Conservation (phyloP, 2,329 filamentous ascomycete species). For the Trichoderma polysporum region DNA sequence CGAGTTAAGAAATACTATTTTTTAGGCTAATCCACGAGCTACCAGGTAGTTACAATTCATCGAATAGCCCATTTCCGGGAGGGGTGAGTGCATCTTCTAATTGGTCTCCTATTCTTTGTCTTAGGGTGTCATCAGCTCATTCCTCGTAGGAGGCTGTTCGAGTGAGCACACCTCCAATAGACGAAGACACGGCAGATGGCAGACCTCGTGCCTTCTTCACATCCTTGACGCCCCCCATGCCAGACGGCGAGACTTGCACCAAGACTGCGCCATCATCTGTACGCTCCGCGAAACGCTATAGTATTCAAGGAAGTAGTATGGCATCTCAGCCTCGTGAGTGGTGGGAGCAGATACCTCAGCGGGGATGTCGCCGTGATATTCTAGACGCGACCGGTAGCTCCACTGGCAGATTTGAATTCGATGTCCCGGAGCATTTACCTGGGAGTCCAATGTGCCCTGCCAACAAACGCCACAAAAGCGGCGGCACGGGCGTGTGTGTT, state of each 20-base stretch:
- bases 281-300: slow-evolving; percentile 23
- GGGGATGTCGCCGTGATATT: slow-evolving; percentile 25
- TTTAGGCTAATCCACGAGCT: background rate
- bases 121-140: background rate
- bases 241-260: background rate
- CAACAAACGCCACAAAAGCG: slow-evolving; percentile 44
- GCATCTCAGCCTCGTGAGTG: slow-evolving; percentile 34
- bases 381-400: slow-evolving; percentile 17
- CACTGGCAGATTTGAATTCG: slow-evolving; percentile 43
- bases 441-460: slow-evolving; percentile 53
- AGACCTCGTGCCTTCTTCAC: slow-evolving; percentile 46
- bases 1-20: background rate
- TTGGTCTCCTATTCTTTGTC: background rate
- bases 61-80: slow-evolving; percentile 35
- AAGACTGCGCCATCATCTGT: slow-evolving; percentile 12
- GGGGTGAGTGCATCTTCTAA: slow-evolving; percentile 30
- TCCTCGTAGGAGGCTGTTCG: slow-evolving; percentile 48
- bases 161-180: slow-evolving; percentile 47
- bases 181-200: slow-evolving; percentile 39
- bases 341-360: slow-evolving; percentile 36
- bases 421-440: slow-evolving; percentile 52
- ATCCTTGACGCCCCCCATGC: slow-evolving; percentile 36
- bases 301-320: slow-evolving; percentile 27
- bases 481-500: slow-evolving; percentile 51
- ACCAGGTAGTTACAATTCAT: slow-evolving; percentile 22